These are phyloP conservation scores for Millerozyma miso DNA, from an alignment of 805 yeast species.

Conservation along the genomic window DNA sequence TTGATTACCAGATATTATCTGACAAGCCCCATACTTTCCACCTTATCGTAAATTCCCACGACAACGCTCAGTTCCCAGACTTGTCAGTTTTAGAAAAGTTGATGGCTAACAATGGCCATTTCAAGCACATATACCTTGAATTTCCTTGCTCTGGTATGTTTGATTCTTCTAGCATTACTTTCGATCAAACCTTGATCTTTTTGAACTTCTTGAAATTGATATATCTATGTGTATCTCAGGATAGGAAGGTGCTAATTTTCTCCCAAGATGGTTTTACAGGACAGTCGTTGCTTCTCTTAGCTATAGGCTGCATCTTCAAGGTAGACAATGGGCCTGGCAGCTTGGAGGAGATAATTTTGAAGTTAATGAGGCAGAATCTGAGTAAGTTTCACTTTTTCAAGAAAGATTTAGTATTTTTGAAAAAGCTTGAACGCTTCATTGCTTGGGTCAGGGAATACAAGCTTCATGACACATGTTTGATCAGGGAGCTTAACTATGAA, in stretches of 20 bases:
- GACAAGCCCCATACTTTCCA: slow-evolving; percentile 36
- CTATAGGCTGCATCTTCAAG: slow-evolving; percentile 9
- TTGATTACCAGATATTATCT: slow-evolving; percentile 22
- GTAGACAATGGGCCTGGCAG: slow-evolving; percentile 1
- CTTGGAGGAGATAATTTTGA: slow-evolving; percentile 23
- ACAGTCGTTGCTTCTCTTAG: slow-evolving; percentile 20
- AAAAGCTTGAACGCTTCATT: slow-evolving; percentile 26
- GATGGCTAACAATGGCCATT: slow-evolving; percentile 1
- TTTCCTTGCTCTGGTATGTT: slow-evolving; percentile 30
- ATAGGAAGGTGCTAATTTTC: slow-evolving; percentile 24
- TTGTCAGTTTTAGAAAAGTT: slow-evolving; percentile 25
- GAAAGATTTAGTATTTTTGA: slow-evolving; percentile 25
- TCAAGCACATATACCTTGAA: slow-evolving; percentile 19
- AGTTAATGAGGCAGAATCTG: slow-evolving; percentile 6
- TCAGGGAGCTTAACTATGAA: slow-evolving; percentile 1
- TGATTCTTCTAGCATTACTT: slow-evolving; percentile 16
- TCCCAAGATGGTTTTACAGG: slow-evolving; percentile 39
- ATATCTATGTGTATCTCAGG: slow-evolving; percentile 14
- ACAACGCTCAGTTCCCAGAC: slow-evolving; percentile 49
- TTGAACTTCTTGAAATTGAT: slow-evolving; percentile 29
- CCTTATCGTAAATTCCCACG: slow-evolving; percentile 54
- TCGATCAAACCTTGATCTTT: slow-evolving; percentile 21
- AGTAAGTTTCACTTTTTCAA: slow-evolving; percentile 27
- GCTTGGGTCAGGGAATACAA: slow-evolving; percentile 10
- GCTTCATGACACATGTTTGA: background rate